phyloP scores from a whole-genome alignment of 2,329 filamentous ascomycete genomes.

The Fusarium protoensiforme region DNA sequence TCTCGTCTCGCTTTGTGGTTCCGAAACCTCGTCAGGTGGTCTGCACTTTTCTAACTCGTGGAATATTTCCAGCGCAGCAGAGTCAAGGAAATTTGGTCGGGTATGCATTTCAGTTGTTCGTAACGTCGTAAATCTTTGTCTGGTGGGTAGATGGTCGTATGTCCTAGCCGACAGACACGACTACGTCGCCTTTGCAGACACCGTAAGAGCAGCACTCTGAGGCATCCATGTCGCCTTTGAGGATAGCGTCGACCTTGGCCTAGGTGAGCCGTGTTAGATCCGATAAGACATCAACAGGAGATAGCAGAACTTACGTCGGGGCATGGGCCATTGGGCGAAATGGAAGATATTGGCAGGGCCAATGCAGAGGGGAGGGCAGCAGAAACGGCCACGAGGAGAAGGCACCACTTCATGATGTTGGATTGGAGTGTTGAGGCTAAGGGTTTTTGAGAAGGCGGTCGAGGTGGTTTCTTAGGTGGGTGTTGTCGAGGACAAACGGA shows the following conservation, averaged over 20 bases:
- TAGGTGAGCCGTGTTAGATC: conserved; percentile 27
- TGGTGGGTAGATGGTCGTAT: background rate
- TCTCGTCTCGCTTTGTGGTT: background rate
- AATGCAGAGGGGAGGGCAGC: conserved; percentile 16
- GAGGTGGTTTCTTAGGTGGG: background rate
- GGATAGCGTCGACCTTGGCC: conserved; percentile 55
- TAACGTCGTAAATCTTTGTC: conserved; percentile 33
- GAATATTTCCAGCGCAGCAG: background rate
- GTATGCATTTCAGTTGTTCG: conserved; percentile 18
- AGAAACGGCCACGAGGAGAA: conserved; percentile 30
- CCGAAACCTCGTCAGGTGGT: background rate
- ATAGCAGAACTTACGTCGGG: conserved; percentile 42
- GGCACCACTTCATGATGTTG: conserved; percentile 37
- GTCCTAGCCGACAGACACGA: conserved; percentile 56
- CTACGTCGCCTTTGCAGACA: conserved; percentile 61
- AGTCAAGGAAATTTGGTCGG: background rate
- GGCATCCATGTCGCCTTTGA: conserved; percentile 59
- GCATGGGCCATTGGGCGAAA: conserved; percentile 50
- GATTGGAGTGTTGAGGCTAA: background rate
- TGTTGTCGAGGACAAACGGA: background rate
- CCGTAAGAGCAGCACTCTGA: conserved; percentile 67
- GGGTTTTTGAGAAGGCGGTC: background rate
- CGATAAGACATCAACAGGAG: background rate
- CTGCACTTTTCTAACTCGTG: background rate
- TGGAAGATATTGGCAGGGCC: conserved; percentile 39